phyloP scores from a whole-genome alignment of 2,329 filamentous ascomycete species.

The Aspergillus brunneoviolaceus region DNA sequence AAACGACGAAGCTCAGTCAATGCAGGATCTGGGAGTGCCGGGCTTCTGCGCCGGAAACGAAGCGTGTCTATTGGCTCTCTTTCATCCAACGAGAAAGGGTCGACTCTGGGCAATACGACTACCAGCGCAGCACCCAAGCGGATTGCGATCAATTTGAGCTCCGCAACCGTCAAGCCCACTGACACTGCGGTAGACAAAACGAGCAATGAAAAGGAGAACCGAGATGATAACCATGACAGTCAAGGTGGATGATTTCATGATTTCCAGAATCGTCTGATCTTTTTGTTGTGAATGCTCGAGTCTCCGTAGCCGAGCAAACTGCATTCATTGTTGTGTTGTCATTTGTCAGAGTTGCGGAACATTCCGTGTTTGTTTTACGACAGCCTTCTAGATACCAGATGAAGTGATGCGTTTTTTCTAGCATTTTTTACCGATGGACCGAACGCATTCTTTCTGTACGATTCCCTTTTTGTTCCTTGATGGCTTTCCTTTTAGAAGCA shows the following conservation, averaged over 20 bases:
- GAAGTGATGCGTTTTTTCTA: constrained; percentile 18
- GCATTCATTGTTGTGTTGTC: constrained; percentile 10
- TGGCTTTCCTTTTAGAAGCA: constrained; percentile 16
- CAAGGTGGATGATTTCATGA: constrained; percentile 19
- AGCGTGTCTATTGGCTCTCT: constrained; percentile 31
- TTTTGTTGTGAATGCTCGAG: constrained; percentile 8
- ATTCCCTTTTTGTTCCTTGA: constrained; percentile 13
- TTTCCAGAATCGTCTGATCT: constrained; percentile 4
- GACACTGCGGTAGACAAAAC: constrained; percentile 20
- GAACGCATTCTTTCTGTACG: constrained; percentile 14
- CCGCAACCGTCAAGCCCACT: constrained; percentile 24
- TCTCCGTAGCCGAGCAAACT: constrained; percentile 5
- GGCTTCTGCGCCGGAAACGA: constrained; percentile 35
- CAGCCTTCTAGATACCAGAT: constrained; percentile 29
- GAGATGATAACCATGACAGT: constrained; percentile 25
- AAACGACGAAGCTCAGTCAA: constrained; percentile 48
- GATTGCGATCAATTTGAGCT: constrained; percentile 42
- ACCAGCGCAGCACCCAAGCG: constrained; percentile 33
- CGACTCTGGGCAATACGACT: constrained; percentile 14
- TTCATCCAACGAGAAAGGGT: constrained; percentile 27
- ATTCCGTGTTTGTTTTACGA: constrained; percentile 19
- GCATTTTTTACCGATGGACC: constrained; percentile 1
- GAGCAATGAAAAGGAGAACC: constrained; percentile 34
- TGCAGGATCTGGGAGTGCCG: constrained; percentile 34
- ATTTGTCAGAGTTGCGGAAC: constrained; percentile 13